A percentile compares a stretch with the other conserved stretches of the same genome.
These are phyloP conservation scores for Trichoderma erinaceum DNA, from an alignment of 495 filamentous ascomycete genomes.

Conservation along the genomic window DNA sequence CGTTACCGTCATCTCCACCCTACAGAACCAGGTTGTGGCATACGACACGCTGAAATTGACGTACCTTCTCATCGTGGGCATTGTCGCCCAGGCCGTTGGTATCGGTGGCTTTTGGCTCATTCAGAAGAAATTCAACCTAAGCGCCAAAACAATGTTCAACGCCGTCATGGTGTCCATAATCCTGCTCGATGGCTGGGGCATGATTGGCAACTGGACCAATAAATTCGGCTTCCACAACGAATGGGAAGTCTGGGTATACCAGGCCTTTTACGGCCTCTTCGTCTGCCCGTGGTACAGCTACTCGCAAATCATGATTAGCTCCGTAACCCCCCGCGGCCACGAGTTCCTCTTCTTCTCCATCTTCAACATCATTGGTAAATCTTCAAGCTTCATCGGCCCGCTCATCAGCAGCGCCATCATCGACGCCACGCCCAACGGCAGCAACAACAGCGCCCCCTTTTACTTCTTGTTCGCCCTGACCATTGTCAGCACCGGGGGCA, in stretches of 20 bases:
- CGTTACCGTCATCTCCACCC: slow-evolving; percentile 57
- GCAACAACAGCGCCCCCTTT: slow-evolving; percentile 54
- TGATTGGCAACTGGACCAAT: slow-evolving; percentile 60
- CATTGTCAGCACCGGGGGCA: slow-evolving; percentile 44
- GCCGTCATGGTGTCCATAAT: slow-evolving; percentile 50
- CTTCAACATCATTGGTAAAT: slow-evolving; percentile 35
- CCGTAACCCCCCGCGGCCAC: slow-evolving; percentile 57
- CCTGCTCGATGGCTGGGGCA: slow-evolving; percentile 57
- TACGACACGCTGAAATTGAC: slow-evolving; percentile 57
- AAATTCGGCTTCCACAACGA: slow-evolving; percentile 55
- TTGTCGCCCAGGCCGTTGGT: slow-evolving; percentile 54
- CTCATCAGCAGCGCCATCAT: slow-evolving; percentile 47
- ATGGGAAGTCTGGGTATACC: slow-evolving; percentile 61
- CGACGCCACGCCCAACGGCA: slow-evolving; percentile 45
- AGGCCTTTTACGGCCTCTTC: slow-evolving; percentile 58
- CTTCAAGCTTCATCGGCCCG: slow-evolving; percentile 17
- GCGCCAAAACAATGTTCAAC: slow-evolving; percentile 61
- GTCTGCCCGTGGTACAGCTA: slow-evolving; percentile 67
- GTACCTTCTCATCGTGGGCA: slow-evolving; percentile 58
- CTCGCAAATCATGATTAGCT: slow-evolving; percentile 61
- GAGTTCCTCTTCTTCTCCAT: slow-evolving; percentile 64
- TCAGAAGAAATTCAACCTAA: slow-evolving; percentile 46
- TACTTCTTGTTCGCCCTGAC: slow-evolving; percentile 54
- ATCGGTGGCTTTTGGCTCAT: slow-evolving; percentile 56
- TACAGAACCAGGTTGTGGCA: slow-evolving; percentile 56